These are phyloP conservation scores for Lunasporangiospora selenospora DNA, from an alignment of 192 early-diverging fungal genomes.

Conservation along the genomic window DNA sequence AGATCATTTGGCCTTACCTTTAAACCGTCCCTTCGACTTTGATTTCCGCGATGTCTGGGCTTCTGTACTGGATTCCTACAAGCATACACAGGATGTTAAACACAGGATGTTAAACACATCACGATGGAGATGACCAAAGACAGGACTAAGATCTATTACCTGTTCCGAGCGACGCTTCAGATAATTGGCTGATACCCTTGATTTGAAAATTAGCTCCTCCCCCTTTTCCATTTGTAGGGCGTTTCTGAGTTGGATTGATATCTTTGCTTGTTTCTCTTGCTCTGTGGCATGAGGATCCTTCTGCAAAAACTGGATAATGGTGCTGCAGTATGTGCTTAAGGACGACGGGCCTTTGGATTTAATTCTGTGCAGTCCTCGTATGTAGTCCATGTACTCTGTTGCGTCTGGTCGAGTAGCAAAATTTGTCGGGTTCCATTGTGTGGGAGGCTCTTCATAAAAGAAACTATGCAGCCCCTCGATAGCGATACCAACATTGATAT, in stretches of 20 bases:
- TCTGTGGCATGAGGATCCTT: background rate
- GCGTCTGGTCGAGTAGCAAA: background rate
- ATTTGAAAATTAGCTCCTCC: background rate
- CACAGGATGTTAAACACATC: no score
- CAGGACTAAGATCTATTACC: no score
- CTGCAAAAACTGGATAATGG: constrained; percentile 1
- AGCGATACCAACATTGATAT: background rate
- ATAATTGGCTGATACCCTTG: background rate
- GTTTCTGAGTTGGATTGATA: background rate
- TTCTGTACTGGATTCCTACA: no score
- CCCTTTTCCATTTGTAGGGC: background rate
- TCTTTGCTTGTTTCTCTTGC: background rate
- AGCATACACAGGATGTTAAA: no score
- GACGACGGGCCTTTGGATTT: background rate
- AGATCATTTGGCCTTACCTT: no score
- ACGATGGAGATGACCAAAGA: no score
- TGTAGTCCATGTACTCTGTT: background rate
- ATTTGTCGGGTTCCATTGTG: background rate
- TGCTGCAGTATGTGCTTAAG: background rate
- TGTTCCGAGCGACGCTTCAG: constrained; percentile 1
- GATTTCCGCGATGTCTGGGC: no score
- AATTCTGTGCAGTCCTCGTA: background rate
- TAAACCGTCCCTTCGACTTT: no score
- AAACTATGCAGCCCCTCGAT: background rate
- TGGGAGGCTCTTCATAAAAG: background rate